Percentiles rank a stretch among this genome's conserved stretches.
Conservation (phyloP, 2,329 filamentous ascomycete species). For the Phyllosticta citrichinensis region DNA sequence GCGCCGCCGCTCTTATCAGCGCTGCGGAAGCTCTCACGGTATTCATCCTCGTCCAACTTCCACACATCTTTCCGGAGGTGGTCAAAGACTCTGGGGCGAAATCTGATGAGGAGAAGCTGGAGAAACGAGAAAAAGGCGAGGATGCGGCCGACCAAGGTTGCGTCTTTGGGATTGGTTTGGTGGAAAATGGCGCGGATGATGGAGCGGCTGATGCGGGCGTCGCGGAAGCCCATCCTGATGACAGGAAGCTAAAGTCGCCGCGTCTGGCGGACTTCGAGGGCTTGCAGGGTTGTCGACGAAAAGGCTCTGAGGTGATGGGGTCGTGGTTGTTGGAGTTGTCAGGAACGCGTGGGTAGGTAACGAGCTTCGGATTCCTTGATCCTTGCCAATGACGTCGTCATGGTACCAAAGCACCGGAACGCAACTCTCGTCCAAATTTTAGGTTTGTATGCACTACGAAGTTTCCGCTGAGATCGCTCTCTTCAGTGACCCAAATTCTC, state of each 20-base stretch:
- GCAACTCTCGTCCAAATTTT: too few species aligned
- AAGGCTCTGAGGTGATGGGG: not conserved
- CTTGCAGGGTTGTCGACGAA: not conserved
- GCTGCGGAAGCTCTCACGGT: constrained; percentile 42
- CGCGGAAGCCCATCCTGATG: constrained; percentile 23
- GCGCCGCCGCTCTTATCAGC: constrained; percentile 29
- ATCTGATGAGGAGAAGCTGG: constrained; percentile 38
- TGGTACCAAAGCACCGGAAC: not conserved
- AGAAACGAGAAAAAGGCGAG: constrained; percentile 46
- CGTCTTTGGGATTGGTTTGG: constrained; percentile 14
- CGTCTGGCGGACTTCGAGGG: not conserved
- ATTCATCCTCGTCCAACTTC: constrained; percentile 45
- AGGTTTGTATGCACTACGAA: too few species aligned
- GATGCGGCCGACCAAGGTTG: constrained; percentile 33
- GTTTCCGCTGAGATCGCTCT: too few species aligned
- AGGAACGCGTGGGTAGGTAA: not conserved
- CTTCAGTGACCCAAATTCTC: too few species aligned
- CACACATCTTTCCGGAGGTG: constrained; percentile 43
- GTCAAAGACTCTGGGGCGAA: constrained; percentile 40
- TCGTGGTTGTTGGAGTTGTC: not conserved
- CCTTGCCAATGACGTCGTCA: not conserved
- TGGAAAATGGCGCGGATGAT: constrained; percentile 28
- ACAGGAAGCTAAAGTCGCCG: not conserved
- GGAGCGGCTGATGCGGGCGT: constrained; percentile 27
- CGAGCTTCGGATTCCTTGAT: not conserved